Percentiles rank a stretch among this genome's conserved stretches.
phyloP scores from a whole-genome alignment of 129 eudicot species.

The Pulicaria dysenterica region DNA sequence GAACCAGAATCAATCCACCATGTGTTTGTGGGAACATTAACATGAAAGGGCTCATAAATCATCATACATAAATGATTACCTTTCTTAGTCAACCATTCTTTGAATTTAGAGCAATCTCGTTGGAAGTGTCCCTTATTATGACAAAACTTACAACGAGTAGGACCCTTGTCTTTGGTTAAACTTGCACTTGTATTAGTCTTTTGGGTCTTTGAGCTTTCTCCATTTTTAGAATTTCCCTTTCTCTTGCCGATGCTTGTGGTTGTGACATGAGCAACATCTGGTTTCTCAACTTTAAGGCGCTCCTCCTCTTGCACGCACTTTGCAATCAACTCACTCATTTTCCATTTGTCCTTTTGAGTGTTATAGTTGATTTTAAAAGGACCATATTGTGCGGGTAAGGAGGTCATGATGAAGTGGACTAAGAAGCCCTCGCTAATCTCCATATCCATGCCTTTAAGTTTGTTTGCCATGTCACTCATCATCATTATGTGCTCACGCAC shows the following conservation, averaged over 20 bases:
- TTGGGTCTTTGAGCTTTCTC: neutral
- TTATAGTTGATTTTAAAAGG: slow-evolving; percentile 15
- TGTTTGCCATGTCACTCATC: neutral
- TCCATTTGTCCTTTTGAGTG: neutral
- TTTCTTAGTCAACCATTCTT: neutral
- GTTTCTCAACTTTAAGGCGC: neutral
- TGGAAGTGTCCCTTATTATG: neutral
- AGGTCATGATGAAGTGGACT: slow-evolving; percentile 7
- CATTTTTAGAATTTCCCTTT: neutral
- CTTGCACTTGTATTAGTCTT: neutral
- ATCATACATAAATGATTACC: neutral
- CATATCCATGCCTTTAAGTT: slow-evolving; percentile 10
- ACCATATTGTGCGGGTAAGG: neutral
- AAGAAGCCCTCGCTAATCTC: neutral
- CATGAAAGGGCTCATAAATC: neutral
- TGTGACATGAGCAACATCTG: neutral
- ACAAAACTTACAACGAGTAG: neutral
- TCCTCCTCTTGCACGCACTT: neutral
- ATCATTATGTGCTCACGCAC: no score
- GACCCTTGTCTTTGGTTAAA: neutral
- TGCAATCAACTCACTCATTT: neutral
- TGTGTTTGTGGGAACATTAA: neutral
- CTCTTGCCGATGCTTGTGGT: neutral
- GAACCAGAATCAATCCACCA: neutral
- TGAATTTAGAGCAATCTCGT: neutral